Evolutionary conservation across 2,329 filamentous ascomycete genomes (phyloP).

Genomic region (Pseudocercospora pini-densiflorae): DNA sequence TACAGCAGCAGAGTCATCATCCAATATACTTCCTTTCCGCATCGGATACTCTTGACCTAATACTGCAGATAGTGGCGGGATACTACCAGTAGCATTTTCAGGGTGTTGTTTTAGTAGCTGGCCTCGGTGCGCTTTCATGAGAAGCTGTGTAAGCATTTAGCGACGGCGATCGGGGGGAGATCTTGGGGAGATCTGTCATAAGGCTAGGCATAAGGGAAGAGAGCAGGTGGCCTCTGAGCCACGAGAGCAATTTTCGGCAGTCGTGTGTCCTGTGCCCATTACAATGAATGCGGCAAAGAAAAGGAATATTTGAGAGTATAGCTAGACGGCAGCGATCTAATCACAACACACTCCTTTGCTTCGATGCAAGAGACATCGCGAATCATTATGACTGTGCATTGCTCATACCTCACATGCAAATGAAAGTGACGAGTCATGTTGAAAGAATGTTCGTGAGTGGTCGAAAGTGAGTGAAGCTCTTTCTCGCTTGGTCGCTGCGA

Average conservation of each 20-base stretch:
- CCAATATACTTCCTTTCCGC: constrained; percentile 29
- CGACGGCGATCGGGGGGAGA: constrained; percentile 27
- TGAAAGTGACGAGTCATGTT: neutral
- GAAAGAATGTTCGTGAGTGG: neutral
- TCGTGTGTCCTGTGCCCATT: constrained; percentile 14
- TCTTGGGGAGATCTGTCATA: constrained; percentile 13
- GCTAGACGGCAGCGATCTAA: constrained; percentile 19
- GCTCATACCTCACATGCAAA: neutral
- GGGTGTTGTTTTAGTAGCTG: constrained; percentile 14
- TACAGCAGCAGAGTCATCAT: constrained; percentile 35
- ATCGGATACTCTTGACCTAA: constrained; percentile 32
- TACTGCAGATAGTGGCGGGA: constrained; percentile 12
- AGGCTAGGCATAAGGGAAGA: constrained; percentile 1
- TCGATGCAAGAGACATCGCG: constrained; percentile 15
- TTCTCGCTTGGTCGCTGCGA: constrained; percentile 4
- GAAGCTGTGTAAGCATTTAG: constrained; percentile 29
- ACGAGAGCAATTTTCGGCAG: constrained; percentile 13
- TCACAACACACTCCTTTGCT: constrained; percentile 20
- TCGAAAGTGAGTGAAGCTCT: neutral
- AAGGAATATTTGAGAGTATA: constrained; percentile 16
- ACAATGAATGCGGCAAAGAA: constrained; percentile 6
- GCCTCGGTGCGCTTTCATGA: constrained; percentile 6
- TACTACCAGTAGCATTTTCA: constrained; percentile 14
- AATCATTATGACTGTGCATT: constrained; percentile 4
- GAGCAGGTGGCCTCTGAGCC: constrained; percentile 1